phyloP scores from a whole-genome alignment of 2,329 filamentous ascomycete genomes.

The Pseudogymnoascus sp. region DNA sequence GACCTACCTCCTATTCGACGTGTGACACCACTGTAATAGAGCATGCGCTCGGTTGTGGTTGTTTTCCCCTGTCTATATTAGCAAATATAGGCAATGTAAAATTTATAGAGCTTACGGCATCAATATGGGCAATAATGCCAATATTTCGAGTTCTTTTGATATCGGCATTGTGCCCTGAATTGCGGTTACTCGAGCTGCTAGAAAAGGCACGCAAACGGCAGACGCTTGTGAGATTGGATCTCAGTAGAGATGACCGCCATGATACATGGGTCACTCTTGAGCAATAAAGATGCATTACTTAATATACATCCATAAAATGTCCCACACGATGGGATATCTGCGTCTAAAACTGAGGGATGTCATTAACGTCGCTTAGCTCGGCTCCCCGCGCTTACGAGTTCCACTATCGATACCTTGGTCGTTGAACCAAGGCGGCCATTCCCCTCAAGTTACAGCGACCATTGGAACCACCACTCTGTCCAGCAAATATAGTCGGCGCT shows the following conservation, averaged over 20 bases:
- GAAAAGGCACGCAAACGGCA: constrained; percentile 8
- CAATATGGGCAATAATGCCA: constrained; percentile 96
- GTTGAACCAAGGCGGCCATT: background rate
- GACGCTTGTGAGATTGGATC: background rate
- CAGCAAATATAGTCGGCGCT: background rate
- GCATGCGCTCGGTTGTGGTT: constrained; percentile 97
- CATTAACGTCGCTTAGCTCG: constrained; percentile 4
- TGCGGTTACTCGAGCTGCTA: background rate
- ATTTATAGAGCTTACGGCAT: constrained; percentile 52
- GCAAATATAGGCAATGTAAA: background rate
- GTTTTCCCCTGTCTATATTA: constrained; percentile 66
- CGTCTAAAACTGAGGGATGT: background rate
- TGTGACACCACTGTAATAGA: constrained; percentile 90
- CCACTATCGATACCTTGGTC: constrained; percentile 7
- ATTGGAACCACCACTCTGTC: background rate
- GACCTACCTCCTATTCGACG: constrained; percentile 64
- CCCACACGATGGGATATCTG: background rate
- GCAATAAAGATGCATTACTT: constrained; percentile 9
- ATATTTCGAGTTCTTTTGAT: constrained; percentile 73
- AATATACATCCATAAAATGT: background rate
- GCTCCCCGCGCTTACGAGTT: constrained; percentile 8
- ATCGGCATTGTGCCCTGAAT: constrained; percentile 16
- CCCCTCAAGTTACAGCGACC: background rate
- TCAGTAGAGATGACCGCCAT: constrained; percentile 3
- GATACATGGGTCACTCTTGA: background rate